These are phyloP conservation scores for Citrus sp. DNA, from an alignment of 345 rosid genomes.

Conservation along the genomic window DNA sequence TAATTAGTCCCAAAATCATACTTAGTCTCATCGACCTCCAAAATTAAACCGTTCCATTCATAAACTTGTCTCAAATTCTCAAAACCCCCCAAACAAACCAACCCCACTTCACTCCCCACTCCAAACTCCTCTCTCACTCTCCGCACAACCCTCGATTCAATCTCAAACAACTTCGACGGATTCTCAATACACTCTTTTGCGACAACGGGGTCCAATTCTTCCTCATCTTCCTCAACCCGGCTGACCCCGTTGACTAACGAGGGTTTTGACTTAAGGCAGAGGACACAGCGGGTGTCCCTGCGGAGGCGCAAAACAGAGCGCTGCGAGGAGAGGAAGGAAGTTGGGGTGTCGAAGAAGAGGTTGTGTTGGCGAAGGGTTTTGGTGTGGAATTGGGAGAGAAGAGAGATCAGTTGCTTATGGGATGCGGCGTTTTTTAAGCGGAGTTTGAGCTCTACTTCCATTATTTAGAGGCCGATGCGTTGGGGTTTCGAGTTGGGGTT, in stretches of 20 bases:
- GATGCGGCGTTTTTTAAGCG: constrained; percentile 47
- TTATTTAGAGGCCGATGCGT: constrained; percentile 63
- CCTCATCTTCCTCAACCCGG: constrained; percentile 89
- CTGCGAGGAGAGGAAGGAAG: constrained; percentile 47
- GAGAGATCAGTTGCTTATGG: constrained; percentile 43
- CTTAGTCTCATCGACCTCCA: constrained; percentile 87
- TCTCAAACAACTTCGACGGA: constrained; percentile 34
- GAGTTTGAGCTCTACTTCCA: constrained; percentile 89
- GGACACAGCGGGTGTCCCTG: constrained; percentile 40
- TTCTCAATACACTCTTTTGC: constrained; percentile 49
- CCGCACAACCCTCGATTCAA: constrained; percentile 55
- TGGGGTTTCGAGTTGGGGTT: constrained; percentile 55
- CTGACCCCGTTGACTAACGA: constrained; percentile 63
- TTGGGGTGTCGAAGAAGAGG: constrained; percentile 65
- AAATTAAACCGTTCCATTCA: constrained; percentile 61
- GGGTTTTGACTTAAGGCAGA: constrained; percentile 69
- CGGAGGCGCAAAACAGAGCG: constrained; percentile 68
- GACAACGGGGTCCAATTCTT: constrained; percentile 44
- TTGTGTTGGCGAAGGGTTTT: constrained; percentile 69
- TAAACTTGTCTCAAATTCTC: constrained; percentile 66
- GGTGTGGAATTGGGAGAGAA: constrained; percentile 49
- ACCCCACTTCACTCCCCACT: constrained; percentile 35
- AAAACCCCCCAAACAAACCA: constrained; percentile 82
- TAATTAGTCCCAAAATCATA: constrained; percentile 65
- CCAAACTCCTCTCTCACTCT: constrained; percentile 75